Evolutionary conservation across 129 eudicot genomes (phyloP).

Genomic region (carrot (Daucus carota)): DNA sequence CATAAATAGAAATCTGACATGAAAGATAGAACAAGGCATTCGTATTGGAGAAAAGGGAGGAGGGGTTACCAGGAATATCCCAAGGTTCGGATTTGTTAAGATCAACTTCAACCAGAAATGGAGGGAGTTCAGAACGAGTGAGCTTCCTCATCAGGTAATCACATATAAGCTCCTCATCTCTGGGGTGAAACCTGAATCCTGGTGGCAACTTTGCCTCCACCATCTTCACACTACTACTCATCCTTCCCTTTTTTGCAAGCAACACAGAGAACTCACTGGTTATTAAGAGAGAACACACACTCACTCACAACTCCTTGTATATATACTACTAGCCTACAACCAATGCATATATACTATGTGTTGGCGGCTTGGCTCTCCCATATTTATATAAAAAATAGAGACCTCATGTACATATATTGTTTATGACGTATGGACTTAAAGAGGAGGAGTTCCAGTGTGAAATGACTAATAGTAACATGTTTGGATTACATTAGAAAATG

Average conservation of each 20-base stretch:
- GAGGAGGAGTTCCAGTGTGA: background rate
- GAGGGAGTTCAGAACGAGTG: conserved; percentile 23
- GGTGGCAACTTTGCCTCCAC: conserved; percentile 89
- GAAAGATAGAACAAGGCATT: too few relatives aligned
- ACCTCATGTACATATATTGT: background rate
- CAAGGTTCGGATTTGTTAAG: conserved; percentile 90
- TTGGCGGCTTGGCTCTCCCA: background rate
- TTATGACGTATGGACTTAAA: background rate
- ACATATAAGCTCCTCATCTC: conserved; percentile 68
- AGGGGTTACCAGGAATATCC: conserved; percentile 73
- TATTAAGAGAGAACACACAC: background rate
- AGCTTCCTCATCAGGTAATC: conserved; percentile 76
- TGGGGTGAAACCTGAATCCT: conserved; percentile 89
- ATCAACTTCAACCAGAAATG: conserved; percentile 58
- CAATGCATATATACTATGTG: background rate
- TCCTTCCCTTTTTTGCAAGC: background rate
- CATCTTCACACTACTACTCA: conserved; percentile 32
- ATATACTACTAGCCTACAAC: background rate
- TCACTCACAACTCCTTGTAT: background rate
- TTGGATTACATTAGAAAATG: background rate
- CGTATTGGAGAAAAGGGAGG: too few relatives aligned
- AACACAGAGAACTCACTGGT: background rate
- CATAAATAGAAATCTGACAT: too few relatives aligned
- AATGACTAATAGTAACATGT: background rate
- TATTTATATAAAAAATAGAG: too few relatives aligned